Conservation (phyloP, 2,329 filamentous ascomycete genomes). For the Dichotomopilus funicola region DNA sequence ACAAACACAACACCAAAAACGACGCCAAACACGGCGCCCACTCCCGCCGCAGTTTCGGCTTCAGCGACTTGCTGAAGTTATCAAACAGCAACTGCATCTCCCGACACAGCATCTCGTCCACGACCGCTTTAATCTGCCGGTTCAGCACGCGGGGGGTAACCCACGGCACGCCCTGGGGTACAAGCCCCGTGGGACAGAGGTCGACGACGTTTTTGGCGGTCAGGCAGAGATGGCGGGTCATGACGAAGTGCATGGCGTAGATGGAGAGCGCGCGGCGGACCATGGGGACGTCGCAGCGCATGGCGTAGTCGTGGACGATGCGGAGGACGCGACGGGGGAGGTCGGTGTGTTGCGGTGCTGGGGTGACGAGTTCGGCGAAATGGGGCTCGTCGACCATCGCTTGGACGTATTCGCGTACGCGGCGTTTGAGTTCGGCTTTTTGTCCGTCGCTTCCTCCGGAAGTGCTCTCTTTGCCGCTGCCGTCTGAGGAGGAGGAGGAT, state of each 20-base stretch:
- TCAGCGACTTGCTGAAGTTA: constrained; percentile 46
- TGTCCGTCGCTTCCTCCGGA: constrained; percentile 24
- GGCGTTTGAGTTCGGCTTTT: constrained; percentile 41
- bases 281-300: constrained; percentile 39
- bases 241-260: constrained; percentile 52
- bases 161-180: constrained; percentile 38
- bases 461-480: not conserved
- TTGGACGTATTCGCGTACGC: constrained; percentile 44
- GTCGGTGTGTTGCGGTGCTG: constrained; percentile 37
- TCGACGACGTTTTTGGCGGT: constrained; percentile 38
- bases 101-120: constrained; percentile 48
- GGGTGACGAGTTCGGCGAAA: constrained; percentile 47
- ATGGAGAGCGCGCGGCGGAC: constrained; percentile 48
- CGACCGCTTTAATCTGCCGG: constrained; percentile 50
- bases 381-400: constrained; percentile 40
- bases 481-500: constrained; percentile 28
- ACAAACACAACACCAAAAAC: constrained; percentile 51
- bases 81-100: constrained; percentile 49
- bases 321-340: constrained; percentile 41
- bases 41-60: constrained; percentile 45
- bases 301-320: constrained; percentile 43
- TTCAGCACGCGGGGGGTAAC: constrained; percentile 49
- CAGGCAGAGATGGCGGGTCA: constrained; percentile 49
- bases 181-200: constrained; percentile 36
- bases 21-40: constrained; percentile 53